A percentile compares a stretch with the other conserved stretches of the same genome.
phyloP scores from a whole-genome alignment of 768 basidiomycete species.

The Pulveroboletus sp. region DNA sequence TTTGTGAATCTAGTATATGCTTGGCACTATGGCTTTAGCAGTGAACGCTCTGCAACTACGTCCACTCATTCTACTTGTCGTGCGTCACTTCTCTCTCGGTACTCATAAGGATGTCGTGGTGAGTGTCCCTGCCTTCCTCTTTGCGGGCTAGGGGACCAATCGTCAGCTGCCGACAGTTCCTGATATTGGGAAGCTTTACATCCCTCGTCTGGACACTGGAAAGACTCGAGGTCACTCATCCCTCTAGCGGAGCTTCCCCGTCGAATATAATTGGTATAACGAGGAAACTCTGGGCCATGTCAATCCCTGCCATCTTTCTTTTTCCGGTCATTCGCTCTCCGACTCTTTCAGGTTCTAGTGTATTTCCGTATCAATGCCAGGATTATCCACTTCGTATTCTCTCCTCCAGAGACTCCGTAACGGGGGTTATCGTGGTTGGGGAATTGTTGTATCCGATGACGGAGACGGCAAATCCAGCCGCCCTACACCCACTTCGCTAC shows the following conservation, averaged over 20 bases:
- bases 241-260: neutral
- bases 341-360: constrained; percentile 51
- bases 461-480: constrained; percentile 24
- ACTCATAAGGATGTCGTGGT: constrained; percentile 19
- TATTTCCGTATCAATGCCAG: constrained; percentile 47
- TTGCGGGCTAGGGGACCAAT: constrained; percentile 2
- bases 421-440: constrained; percentile 79
- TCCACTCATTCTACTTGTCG: constrained; percentile 15
- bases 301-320: constrained; percentile 34
- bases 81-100: constrained; percentile 17
- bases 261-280: neutral
- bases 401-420: constrained; percentile 63
- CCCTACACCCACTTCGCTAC: constrained; percentile 51
- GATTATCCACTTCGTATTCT: constrained; percentile 58
- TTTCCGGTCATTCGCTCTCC: constrained; percentile 45
- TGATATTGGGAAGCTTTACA: constrained; percentile 17
- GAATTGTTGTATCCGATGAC: constrained; percentile 48
- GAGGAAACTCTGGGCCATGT: constrained; percentile 11
- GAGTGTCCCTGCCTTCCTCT: constrained; percentile 1
- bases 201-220: constrained; percentile 13
- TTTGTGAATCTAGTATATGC: constrained; percentile 12
- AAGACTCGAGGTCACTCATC: neutral
- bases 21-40: constrained; percentile 23
- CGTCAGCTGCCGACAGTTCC: constrained; percentile 17
- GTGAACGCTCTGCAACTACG: constrained; percentile 26